phyloP scores from a whole-genome alignment of 2,329 filamentous ascomycete genomes.

The Chaetomiaceae sp. region DNA sequence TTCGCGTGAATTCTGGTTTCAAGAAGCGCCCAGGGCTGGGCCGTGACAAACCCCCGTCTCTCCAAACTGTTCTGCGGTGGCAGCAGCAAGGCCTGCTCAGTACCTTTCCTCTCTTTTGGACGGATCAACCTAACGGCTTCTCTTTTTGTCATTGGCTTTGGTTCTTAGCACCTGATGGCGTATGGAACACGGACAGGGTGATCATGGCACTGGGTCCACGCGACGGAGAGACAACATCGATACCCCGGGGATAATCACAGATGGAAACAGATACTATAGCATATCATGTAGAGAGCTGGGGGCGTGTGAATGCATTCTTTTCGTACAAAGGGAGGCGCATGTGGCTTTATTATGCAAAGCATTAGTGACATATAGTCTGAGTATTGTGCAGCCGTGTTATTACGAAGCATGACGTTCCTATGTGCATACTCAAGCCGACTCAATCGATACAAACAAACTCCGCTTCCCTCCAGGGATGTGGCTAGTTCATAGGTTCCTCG shows the following conservation, averaged over 20 bases:
- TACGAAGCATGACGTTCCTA: background rate
- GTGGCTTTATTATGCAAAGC: no score
- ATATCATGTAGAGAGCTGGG: background rate
- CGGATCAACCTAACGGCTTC: background rate
- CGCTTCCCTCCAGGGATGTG: background rate
- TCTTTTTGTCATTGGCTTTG: slow-evolving; percentile 5
- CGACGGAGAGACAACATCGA: slow-evolving; percentile 1
- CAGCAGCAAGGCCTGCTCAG: no score
- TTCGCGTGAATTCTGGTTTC: no score
- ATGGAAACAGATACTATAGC: background rate
- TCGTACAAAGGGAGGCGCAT: no score
- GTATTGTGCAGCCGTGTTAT: background rate
- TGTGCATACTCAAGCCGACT: no score
- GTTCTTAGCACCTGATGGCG: background rate
- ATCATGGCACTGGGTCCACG: slow-evolving; percentile 1
- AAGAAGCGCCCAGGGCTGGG: no score
- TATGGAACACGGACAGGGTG: background rate
- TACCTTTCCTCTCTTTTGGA: background rate
- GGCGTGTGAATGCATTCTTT: background rate
- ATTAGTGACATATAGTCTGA: no score
- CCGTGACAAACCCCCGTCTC: no score
- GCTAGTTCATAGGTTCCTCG: slow-evolving; percentile 62
- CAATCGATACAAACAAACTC: background rate
- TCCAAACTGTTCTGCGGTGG: no score
- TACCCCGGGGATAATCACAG: background rate